Evolutionary conservation across 441 rosid genomes (phyloP), one percentile per base, ranked within the genome.

Genomic region (Populus hybrid): DNA sequence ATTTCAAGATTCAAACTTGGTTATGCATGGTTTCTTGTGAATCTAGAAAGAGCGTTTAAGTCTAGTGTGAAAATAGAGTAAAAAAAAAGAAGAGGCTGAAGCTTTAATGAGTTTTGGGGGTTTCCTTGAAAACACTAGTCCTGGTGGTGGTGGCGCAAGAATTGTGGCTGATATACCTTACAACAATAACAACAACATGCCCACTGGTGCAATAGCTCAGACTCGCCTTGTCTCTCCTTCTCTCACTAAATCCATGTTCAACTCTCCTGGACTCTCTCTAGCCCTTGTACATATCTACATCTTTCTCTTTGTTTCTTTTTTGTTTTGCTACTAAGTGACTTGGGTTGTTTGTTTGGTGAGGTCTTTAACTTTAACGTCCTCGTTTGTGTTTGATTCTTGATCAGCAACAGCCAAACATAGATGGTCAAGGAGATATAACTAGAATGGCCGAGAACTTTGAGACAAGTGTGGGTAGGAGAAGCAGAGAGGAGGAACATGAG

Each of bases 41-140:
- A 24, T 46, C 68, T 54, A 46, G 35, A 16, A n/a, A 69, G 21
- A 67, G 69, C 12, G 36, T 70, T 20, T 16, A 46, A n/a, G 73
- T 40, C 2, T 3, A 26, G 8, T 11, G 32, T 23, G 16, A 73
- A 10, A 70, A 64, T n/a, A 77, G 18, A 28, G 61, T 26, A 69
- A 26, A 32, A 24, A 46, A 64, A 28, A 40, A 54, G 67, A 40
- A 54, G 67, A 30, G 67, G 78, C 23, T 12, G 10, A 65, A 46
- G 73, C 63, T 85, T 85, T 91, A 79, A 94, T 96, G 99, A 96
- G 92, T 90, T 93, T 96, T 90, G 98, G 96, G 86, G 93, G 95
- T 59, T 93, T 94, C 71, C 90, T 93, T 40, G 98, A 93, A 63
- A 88, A 80, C 76, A 80, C 84, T 63, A 80, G 78, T 75, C 77